Evolutionary conservation across 2,329 filamentous ascomycete species (phyloP), one percentile per base, ranked within the genome.

Genomic region (Monosporascus sp.): DNA sequence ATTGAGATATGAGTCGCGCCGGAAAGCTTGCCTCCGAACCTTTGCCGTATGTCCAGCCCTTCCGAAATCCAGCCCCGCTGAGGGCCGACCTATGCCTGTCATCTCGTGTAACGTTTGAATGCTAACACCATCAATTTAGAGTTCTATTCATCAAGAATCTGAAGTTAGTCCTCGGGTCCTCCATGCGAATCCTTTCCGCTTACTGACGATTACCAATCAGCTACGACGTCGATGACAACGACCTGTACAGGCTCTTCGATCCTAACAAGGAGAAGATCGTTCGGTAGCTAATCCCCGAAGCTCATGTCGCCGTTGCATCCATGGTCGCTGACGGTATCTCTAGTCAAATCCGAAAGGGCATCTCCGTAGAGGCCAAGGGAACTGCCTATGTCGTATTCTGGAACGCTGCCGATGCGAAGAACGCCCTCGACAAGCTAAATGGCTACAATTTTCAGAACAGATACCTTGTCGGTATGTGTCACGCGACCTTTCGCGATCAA

Each of bases 71-170:
- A 58, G 56, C 61, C 57, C 59, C 55, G 61, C 59, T 26, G 22
- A 43, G 34, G 16, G 49, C 26, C 38, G 19, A 26, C 27, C 22
- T 56, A 65, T 60, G 66, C 40, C 73, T 76, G 63, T 76, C 72
- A 47, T 45, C 47, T 38, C 22, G 11, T 34, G 53, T 37, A 38
- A 20, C 31, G 24, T 44, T 11, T 41, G 43, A 37, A 50, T 61
- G 60, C 69, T 69, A 61, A 68, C 63, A 46, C 41, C 22, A 24
- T 48, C 50, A 27, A 53, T 61, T 59, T 65, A 96, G 93, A 87
- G 93, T 94, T 87, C 90, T 99, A 81, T 97, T 97, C 85, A 93
- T 97, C 70, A 97, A 97, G 90, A 97, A 99, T 85, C 85, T 97
- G 80, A 96, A 90, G 91, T 95, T 75, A 64, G 80, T 76, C 54